Evolutionary conservation across 768 basidiomycete genomes (phyloP), one percentile per base, ranked within the genome.

Genomic region (Sarcomyxa edulis): DNA sequence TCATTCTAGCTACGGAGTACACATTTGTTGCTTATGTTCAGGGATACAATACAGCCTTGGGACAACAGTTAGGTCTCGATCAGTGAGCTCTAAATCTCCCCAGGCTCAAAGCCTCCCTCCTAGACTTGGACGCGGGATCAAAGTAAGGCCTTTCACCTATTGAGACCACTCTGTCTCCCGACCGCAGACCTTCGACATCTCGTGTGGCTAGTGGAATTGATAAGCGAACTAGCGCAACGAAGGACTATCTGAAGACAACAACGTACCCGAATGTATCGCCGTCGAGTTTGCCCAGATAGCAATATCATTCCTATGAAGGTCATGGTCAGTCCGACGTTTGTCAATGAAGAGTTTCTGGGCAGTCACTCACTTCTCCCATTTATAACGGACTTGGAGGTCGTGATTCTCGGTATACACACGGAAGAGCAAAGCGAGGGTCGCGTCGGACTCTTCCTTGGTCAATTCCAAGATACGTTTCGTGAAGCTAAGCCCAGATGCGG

Each of bases 271-370:
- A 45, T 76, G 74, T 54, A 63, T 66, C 0, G 71, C 71, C 11
- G 64, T 59, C 29, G 76, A 55, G 50, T 81, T 81, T 39, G 78
- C 76, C 78, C 77, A 81, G 48, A 81, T 74, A 0, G 78, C 78
- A 18, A 79, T 50, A 39, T 72, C 72, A 46, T 76, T 68, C 27
- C 50, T 48, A 23, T 21, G 23, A 26, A 25, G 35, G 25, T n/a
- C n/a, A n/a, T n/a, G n/a, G n/a, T n/a, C n/a, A n/a, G n/a, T n/a
- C n/a, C n/a, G n/a, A n/a, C n/a, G n/a, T n/a, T n/a, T n/a, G n/a
- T n/a, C n/a, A n/a, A n/a, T n/a, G n/a, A n/a, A n/a, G n/a, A n/a
- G n/a, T n/a, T n/a, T n/a, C n/a, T n/a, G n/a, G n/a, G n/a, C n/a
- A n/a, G n/a, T n/a, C n/a, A n/a, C n/a, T n/a, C 35, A 36, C 35